These are phyloP conservation scores for Acanthamoeba healyi DNA, from an alignment of 208 protist genomes.

Conservation along the genomic window DNA sequence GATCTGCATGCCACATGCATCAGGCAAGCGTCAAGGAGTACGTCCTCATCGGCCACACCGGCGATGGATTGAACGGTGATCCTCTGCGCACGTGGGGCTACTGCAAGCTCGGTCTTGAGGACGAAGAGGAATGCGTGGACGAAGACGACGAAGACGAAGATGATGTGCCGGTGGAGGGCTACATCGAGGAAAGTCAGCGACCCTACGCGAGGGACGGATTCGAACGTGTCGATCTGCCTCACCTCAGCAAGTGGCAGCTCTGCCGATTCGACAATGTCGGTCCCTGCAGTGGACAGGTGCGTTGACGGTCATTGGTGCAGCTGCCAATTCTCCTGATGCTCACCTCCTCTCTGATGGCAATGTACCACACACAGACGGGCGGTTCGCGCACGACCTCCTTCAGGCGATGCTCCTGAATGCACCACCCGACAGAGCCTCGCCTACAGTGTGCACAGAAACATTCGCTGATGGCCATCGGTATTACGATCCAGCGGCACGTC, in stretches of 20 bases:
- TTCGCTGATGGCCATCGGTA: too few relatives aligned
- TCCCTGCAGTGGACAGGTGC: neutral
- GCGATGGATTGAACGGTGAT: neutral
- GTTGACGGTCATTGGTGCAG: too few relatives aligned
- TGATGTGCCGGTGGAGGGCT: constrained; percentile 1
- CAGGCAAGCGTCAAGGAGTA: constrained; percentile 11
- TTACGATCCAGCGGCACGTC: too few relatives aligned
- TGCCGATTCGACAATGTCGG: constrained; percentile 21
- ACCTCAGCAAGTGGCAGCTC: constrained; percentile 31
- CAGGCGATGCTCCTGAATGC: too few relatives aligned
- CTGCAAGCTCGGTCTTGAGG: neutral
- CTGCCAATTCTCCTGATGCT: neutral
- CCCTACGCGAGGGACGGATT: neutral
- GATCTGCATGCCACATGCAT: neutral
- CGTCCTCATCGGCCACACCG: constrained; percentile 24
- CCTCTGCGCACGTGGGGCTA: constrained; percentile 1
- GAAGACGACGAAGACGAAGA: constrained; percentile 17
- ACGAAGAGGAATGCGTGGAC: neutral
- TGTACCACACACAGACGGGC: neutral
- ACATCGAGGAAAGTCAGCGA: neutral
- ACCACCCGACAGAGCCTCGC: neutral
- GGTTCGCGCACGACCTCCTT: constrained; percentile 35
- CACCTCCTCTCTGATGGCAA: too few relatives aligned
- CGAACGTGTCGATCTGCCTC: neutral
- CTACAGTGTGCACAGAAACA: too few relatives aligned